These are phyloP conservation scores for Brachypodium distachyon DNA, from an alignment of 202 grass and related monocot genomes.

Conservation along the genomic window DNA sequence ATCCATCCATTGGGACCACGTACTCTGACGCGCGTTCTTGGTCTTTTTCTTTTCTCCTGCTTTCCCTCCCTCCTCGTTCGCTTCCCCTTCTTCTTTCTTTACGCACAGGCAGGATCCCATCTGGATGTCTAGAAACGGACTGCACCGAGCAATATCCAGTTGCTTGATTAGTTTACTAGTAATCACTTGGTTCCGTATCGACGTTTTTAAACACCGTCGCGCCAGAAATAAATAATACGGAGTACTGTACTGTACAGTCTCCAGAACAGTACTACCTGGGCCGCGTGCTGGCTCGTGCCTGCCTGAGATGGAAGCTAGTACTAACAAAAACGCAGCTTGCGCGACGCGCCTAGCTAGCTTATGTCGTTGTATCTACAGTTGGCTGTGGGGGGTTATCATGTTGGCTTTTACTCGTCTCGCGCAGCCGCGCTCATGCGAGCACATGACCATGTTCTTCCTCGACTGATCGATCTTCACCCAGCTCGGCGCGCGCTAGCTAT, in stretches of 20 bases:
- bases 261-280: not conserved
- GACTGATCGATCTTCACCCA: not conserved
- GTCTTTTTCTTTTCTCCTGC: constrained; percentile 27
- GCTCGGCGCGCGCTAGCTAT: not conserved
- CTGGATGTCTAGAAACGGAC: not conserved
- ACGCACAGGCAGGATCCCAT: not conserved
- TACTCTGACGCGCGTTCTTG: not conserved
- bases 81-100: not conserved
- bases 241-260: not conserved
- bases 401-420: constrained; percentile 20
- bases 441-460: constrained; percentile 27
- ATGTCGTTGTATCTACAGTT: not conserved
- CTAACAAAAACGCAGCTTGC: constrained; percentile 4
- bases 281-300: not conserved
- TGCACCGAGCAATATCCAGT: not conserved
- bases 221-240: not conserved
- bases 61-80: not conserved
- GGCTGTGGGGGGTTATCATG: not conserved
- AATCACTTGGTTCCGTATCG: not conserved
- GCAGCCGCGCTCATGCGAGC: constrained; percentile 21
- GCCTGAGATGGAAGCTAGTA: no score
- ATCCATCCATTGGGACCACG: constrained; percentile 10
- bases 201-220: not conserved
- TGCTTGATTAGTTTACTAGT: not conserved
- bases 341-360: not conserved